Evolutionary conservation across 2,329 filamentous ascomycete species (phyloP).

Genomic region (Penicillium sp.): DNA sequence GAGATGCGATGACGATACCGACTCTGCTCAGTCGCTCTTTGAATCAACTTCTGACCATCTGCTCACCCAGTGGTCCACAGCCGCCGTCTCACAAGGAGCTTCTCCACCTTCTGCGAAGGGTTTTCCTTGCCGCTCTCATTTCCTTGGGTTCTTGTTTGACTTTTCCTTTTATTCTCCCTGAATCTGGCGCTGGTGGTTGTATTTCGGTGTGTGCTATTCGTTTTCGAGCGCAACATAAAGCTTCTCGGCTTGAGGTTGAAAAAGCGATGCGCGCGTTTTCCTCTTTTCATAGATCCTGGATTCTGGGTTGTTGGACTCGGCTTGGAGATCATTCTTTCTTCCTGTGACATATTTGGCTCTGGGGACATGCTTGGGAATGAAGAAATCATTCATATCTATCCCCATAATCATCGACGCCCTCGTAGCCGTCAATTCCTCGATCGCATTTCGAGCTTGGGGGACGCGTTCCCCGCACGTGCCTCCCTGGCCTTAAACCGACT

Average conservation of each 20-base stretch:
- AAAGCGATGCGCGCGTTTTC: conserved; percentile 12
- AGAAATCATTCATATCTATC: no score
- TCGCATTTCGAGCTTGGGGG: not conserved
- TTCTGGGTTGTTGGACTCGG: conserved; percentile 6
- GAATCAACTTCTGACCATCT: no score
- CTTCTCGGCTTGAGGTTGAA: conserved; percentile 14
- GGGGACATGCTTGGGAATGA: no score
- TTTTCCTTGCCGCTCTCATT: conserved; percentile 9
- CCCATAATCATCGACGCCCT: no score
- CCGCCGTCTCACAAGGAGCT: no score
- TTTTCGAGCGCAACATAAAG: conserved; percentile 16
- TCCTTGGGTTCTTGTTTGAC: conserved; percentile 11
- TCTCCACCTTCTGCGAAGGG: no score
- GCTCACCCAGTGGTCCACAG: no score
- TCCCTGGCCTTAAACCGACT: conserved; percentile 1
- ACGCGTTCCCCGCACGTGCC: conserved; percentile 18
- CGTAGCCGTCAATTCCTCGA: no score
- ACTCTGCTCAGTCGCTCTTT: no score
- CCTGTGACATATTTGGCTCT: conserved; percentile 24
- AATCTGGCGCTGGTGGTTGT: conserved; percentile 37
- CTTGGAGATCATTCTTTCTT: conserved; percentile 12
- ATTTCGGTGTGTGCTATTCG: conserved; percentile 21
- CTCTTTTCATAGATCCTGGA: conserved; percentile 18
- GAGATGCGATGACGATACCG: not conserved
- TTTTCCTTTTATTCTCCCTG: conserved; percentile 16